Conservation (phyloP, 345 rosid species). For the Brassica napus region DNA sequence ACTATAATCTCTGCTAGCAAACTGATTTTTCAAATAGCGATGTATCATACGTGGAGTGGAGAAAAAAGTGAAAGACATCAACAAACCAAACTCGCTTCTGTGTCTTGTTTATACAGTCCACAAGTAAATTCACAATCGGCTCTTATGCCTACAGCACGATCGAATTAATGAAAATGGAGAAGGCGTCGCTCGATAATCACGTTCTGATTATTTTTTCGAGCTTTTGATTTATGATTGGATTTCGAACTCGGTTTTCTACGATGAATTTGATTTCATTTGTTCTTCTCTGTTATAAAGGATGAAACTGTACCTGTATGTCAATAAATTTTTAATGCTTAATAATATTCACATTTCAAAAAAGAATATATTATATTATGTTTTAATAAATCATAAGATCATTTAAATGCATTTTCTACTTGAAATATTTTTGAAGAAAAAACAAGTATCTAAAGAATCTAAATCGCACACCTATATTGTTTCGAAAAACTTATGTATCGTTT, state of each 20-base stretch:
- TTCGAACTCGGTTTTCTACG: neutral
- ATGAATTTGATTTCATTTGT: too few relatives aligned
- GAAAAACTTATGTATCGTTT: neutral
- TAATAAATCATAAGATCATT: neutral
- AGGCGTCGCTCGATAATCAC: neutral
- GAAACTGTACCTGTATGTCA: neutral
- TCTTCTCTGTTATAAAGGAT: neutral
- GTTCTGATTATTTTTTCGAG: neutral
- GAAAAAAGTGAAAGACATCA: neutral
- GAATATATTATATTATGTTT: neutral
- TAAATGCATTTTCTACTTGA: too few relatives aligned
- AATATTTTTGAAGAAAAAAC: too few relatives aligned
- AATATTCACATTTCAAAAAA: neutral
- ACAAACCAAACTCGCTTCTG: neutral
- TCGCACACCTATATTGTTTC: neutral
- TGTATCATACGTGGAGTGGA: neutral
- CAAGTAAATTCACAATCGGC: neutral
- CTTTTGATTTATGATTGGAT: neutral
- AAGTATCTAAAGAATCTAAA: neutral
- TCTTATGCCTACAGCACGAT: neutral
- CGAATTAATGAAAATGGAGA: neutral
- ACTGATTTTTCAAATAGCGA: neutral
- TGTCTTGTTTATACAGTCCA: neutral
- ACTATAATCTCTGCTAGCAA: neutral
- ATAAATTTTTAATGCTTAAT: neutral